phyloP scores from a whole-genome alignment of 2,329 filamentous ascomycete species.

The Xylariaceae sp. region DNA sequence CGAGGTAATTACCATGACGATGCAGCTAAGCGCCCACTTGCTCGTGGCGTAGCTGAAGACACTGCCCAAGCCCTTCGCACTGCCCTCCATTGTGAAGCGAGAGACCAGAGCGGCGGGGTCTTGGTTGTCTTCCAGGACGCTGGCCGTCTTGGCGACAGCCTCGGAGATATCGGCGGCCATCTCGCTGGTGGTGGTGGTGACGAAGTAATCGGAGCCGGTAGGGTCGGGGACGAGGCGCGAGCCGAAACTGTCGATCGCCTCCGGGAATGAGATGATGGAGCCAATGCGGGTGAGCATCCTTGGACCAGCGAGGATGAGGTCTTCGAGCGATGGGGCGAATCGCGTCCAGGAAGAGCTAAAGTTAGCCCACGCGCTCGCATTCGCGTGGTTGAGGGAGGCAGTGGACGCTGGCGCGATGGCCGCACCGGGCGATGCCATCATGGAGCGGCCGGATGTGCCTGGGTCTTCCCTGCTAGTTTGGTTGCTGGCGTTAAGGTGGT shows the following conservation, averaged over 20 bases:
- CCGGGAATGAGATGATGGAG: slow-evolving; percentile 54
- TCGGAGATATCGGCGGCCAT: slow-evolving; percentile 38
- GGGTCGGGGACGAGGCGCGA: slow-evolving; percentile 40
- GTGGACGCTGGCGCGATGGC: slow-evolving; percentile 25
- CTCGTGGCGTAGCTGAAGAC: slow-evolving; percentile 88
- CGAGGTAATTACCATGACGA: slow-evolving; percentile 63
- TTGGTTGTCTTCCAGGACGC: slow-evolving; percentile 39
- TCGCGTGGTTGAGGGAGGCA: slow-evolving; percentile 37
- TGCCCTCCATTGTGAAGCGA: slow-evolving; percentile 48
- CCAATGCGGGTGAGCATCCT: slow-evolving; percentile 60
- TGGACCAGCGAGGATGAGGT: slow-evolving; percentile 64
- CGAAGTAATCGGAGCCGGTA: slow-evolving; percentile 35
- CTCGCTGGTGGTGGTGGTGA: slow-evolving; percentile 45
- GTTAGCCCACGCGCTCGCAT: slow-evolving; percentile 46
- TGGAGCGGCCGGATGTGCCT: no score
- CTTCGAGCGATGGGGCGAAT: slow-evolving; percentile 59
- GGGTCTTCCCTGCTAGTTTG: no score
- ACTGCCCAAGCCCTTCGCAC: slow-evolving; percentile 68
- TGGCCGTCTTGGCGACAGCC: slow-evolving; percentile 33
- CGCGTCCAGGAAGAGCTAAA: slow-evolving; percentile 50
- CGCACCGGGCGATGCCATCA: slow-evolving; percentile 30
- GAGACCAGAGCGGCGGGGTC: slow-evolving; percentile 38
- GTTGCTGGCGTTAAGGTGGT: no score
- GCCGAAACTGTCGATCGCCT: slow-evolving; percentile 55
- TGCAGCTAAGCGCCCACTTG: slow-evolving; percentile 85